Evolutionary conservation across 2,329 filamentous ascomycete species (phyloP), one percentile per base, ranked within the genome.

Genomic region (Fusarium virguliforme): DNA sequence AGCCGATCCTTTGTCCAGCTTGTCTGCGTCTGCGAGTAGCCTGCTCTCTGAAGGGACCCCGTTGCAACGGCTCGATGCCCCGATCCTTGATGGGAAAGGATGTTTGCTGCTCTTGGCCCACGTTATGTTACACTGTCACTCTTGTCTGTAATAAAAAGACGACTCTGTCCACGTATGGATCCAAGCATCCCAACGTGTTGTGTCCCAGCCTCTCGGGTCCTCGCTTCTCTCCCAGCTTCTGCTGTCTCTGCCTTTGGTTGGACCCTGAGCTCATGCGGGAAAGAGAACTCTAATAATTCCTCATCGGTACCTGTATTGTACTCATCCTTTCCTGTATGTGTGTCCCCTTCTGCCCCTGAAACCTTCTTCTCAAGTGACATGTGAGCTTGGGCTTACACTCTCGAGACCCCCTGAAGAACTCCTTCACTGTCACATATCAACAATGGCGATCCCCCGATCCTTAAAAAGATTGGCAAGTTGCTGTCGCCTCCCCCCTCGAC

Each of bases 401-500:
- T 48, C 8, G 43, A 48, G 24, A 26, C 26, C 12, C 43, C 15
- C 12, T 28, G 24, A 4, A 1, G 8, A 22, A 40, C 24, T 46
- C 6, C 41, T 46, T 46, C 24, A 46, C 41, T 26, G 22, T 24
- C n/a, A 24, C 41, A 46, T 46, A 46, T n/a, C 30, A 13, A 68
- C 22, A 26, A 76, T 76, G 72, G 59, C 63, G 40, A 67, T 71
- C 63, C 72, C 18, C 61, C 60, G 8, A 50, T 68, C 24, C 64
- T 81, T 35, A 76, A 76, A 67, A 82, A 79, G 74, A 51, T 79
- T 32, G 76, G 74, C 37, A 57, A 74, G 38, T 77, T 74, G 72
- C 64, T 83, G 10, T 80, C 80, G 13, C 82, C 82, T 41, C 74
- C 80, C 46, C 78, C 81, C 9, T 70, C 74, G 43, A 79, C 79